A percentile compares a stretch with the other conserved stretches of the same genome.
Evolutionary conservation across 306 rosid genomes (phyloP).

Genomic region (Quercus engelmannii): DNA sequence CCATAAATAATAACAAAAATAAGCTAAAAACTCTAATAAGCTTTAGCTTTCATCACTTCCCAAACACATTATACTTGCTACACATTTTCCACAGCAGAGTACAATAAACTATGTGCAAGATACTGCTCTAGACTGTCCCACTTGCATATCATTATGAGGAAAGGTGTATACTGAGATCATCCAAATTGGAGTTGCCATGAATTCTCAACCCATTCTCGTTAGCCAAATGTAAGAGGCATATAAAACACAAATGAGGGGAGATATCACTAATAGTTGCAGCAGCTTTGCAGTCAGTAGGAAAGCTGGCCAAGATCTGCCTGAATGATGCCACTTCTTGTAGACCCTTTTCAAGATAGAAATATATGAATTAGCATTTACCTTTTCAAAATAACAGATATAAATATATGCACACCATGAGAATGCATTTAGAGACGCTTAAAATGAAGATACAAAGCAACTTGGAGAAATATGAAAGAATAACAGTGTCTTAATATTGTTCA

Average conservation of each 20-base stretch:
- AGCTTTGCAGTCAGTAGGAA: constrained; percentile 73
- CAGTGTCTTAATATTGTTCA: background rate
- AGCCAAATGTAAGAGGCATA: constrained; percentile 89
- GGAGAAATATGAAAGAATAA: background rate
- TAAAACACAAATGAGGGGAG: constrained; percentile 95
- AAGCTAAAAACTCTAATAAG: no score
- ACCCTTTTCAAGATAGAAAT: constrained; percentile 33
- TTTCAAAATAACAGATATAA: background rate
- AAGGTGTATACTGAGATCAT: constrained; percentile 62
- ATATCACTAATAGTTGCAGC: constrained; percentile 62
- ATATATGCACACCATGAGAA: background rate
- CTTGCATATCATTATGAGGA: constrained; percentile 24
- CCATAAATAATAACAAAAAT: no score
- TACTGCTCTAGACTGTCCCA: constrained; percentile 27
- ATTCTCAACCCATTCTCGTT: constrained; percentile 86
- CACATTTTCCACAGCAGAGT: background rate
- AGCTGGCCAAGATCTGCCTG: constrained; percentile 59
- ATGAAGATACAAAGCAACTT: background rate
- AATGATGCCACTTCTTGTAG: constrained; percentile 53
- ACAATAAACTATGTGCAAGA: background rate
- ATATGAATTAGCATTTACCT: constrained; percentile 15
- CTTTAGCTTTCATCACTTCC: no score
- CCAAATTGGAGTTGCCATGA: constrained; percentile 51
- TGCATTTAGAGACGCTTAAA: background rate
- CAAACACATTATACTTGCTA: background rate